Conservation (phyloP, 768 basidiomycete genomes). For the Pleurotus citrinopileatus region DNA sequence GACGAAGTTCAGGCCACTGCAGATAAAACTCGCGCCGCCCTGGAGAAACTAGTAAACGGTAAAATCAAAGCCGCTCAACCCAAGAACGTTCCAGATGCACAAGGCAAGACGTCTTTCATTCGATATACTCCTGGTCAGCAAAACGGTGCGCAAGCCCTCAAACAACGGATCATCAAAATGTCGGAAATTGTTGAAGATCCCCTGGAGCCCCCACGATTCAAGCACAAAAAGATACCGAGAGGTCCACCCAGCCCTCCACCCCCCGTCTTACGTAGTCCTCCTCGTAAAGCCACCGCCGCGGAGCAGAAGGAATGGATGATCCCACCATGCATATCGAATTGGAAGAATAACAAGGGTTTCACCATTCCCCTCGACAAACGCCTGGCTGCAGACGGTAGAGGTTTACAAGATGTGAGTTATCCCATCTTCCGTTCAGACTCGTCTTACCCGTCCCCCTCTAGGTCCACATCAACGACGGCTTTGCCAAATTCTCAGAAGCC, state of each 20-base stretch:
- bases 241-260: slow-evolving; percentile 97
- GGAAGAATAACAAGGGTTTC: slow-evolving; percentile 99
- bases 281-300: slow-evolving; percentile 91
- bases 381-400: slow-evolving; percentile 96
- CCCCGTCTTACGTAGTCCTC: slow-evolving; percentile 92
- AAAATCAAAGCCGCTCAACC: slow-evolving; percentile 99
- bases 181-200: slow-evolving; percentile 97
- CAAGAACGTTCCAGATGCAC: slow-evolving; percentile 85
- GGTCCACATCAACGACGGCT: slow-evolving; percentile 99
- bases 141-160: slow-evolving; percentile 60
- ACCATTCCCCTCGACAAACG: slow-evolving; percentile 98
- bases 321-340: slow-evolving; percentile 98
- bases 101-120: slow-evolving; percentile 85
- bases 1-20: slow-evolving; percentile 90
- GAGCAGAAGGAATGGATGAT: slow-evolving; percentile 99
- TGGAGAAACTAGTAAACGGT: slow-evolving; percentile 91
- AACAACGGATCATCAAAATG: slow-evolving; percentile 99
- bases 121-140: slow-evolving; percentile 97
- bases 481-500: slow-evolving; percentile 97
- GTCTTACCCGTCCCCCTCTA: slow-evolving; percentile 25
- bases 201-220: slow-evolving; percentile 94
- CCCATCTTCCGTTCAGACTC: not conserved
- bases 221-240: slow-evolving; percentile 97
- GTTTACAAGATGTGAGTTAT: slow-evolving; percentile 87
- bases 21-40: slow-evolving; percentile 84